These are phyloP conservation scores for Phoma herbarum DNA, from an alignment of 2,329 filamentous ascomycete species.

Conservation along the genomic window DNA sequence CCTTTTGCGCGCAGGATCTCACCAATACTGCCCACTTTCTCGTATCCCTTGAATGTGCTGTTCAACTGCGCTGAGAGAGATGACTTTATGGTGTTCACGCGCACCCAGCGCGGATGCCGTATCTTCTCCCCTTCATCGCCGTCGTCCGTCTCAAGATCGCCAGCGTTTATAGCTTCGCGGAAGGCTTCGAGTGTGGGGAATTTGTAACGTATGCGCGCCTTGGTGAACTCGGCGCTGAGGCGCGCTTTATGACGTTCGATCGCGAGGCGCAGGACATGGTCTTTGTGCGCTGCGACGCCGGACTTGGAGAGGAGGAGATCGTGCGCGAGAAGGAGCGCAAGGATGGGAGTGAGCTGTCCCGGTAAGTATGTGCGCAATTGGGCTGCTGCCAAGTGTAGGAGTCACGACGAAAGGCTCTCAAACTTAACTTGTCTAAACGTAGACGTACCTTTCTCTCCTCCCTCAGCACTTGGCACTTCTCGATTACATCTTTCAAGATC, in stretches of 20 bases:
- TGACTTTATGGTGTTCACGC: conserved; percentile 81
- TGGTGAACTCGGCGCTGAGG: conserved; percentile 82
- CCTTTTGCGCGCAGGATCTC: conserved; percentile 61
- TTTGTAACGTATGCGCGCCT: conserved; percentile 76
- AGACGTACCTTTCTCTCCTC: conserved; percentile 80
- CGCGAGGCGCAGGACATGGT: conserved; percentile 78
- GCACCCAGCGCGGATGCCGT: conserved; percentile 86
- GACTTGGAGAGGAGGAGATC: conserved; percentile 83
- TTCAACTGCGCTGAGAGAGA: conserved; percentile 75
- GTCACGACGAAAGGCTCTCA: background rate
- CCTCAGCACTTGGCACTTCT: conserved; percentile 77
- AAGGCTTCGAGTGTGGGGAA: conserved; percentile 74
- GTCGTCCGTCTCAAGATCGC: conserved; percentile 36
- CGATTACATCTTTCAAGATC: conserved; percentile 88
- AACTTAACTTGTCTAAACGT: background rate
- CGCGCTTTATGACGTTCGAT: conserved; percentile 84
- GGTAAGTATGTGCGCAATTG: conserved; percentile 18
- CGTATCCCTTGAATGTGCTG: conserved; percentile 75
- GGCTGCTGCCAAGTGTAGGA: background rate
- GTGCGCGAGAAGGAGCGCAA: conserved; percentile 84
- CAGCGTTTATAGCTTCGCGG: conserved; percentile 64
- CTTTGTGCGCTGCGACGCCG: conserved; percentile 81
- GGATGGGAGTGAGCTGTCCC: conserved; percentile 75
- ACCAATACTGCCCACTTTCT: conserved; percentile 63
- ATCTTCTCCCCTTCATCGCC: conserved; percentile 54